These are phyloP conservation scores for Aureobasidium sp. DNA, from an alignment of 2,329 filamentous ascomycete species.

Conservation along the genomic window DNA sequence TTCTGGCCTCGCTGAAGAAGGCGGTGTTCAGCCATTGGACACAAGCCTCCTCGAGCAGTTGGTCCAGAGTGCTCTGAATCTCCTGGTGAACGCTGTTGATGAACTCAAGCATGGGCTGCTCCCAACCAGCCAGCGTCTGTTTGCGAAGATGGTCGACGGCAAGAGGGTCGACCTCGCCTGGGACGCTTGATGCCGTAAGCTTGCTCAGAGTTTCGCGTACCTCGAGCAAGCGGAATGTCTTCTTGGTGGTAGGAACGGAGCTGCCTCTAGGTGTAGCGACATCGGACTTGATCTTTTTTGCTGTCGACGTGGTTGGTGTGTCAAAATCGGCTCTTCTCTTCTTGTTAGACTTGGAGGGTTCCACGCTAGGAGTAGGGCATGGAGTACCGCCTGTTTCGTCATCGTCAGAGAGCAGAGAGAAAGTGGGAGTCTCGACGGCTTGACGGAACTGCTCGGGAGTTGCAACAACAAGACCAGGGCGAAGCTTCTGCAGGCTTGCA, in stretches of 20 bases:
- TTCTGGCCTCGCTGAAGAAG: constrained; percentile 24
- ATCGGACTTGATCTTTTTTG: constrained; percentile 7
- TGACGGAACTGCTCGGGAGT: constrained; percentile 22
- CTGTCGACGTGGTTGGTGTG: not conserved
- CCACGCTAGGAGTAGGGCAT: constrained; percentile 4
- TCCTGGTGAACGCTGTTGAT: constrained; percentile 23
- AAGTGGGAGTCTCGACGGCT: not conserved
- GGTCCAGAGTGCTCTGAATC: constrained; percentile 22
- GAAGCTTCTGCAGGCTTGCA: constrained; percentile 28
- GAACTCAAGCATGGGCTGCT: constrained; percentile 23
- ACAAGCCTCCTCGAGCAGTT: constrained; percentile 24
- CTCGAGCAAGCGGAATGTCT: constrained; percentile 5
- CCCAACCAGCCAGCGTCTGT: constrained; percentile 27
- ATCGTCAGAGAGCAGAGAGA: constrained; percentile 20
- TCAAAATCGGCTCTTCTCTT: not conserved
- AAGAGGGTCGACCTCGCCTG: constrained; percentile 30
- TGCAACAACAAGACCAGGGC: constrained; percentile 23
- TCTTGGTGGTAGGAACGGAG: not conserved
- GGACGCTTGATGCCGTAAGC: constrained; percentile 25
- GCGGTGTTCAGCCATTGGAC: constrained; percentile 24
- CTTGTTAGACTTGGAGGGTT: not conserved
- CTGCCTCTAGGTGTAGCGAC: not conserved
- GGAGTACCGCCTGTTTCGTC: constrained; percentile 17
- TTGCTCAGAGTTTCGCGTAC: constrained; percentile 3
- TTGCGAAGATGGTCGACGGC: constrained; percentile 28